Evolutionary conservation across 352 stramenopile genomes (phyloP), one percentile per base, ranked within the genome.

Genomic region (Phytophthora idaei): DNA sequence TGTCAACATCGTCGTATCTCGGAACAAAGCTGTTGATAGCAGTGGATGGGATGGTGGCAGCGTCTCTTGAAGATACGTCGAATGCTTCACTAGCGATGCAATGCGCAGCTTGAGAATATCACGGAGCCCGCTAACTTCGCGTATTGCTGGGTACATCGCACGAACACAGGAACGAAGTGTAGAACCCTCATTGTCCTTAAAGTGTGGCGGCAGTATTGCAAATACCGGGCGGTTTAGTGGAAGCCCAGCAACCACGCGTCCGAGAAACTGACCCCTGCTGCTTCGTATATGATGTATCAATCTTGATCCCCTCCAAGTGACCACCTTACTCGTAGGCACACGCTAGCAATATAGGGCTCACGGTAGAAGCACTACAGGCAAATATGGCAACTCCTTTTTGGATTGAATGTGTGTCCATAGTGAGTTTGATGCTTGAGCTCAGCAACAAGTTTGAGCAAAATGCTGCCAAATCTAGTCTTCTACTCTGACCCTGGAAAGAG

Each of bases 31-130:
- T 10, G 59, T 65, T n/a, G 39, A 48, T 4, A 66, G 4, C 2
- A 66, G 8, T 12, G 49, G 41, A 6, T 66, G 59, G 2, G 59
- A 47, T 15, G n/a, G 4, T 5, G 49, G 59, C 15, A 67, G 29
- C 29, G 14, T n/a, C 4, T 55, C 14, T 3, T 32, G 28, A n/a
- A 61, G 32, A 25, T 44, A 54, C 2, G 14, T 14, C 4, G 27
- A 37, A 37, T 56, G 34, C 1, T 56, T 44, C 1, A 67, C 51
- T 2, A 67, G 27, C 2, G 60, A 50, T 10, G 42, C 60, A 4
- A 52, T 7, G n/a, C 60, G 53, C 6, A 62, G 5, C 14, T 63
- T 42, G 1, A 61, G 34, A 34, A 61, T 61, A 37, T 67, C 21
- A 12, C 1, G 1, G 8, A 68, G 32, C 1, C 47, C 12, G 45